Base-by-base conservation (phyloP, 768 basidiomycete species). In the Trametes sanguinea region DNA sequence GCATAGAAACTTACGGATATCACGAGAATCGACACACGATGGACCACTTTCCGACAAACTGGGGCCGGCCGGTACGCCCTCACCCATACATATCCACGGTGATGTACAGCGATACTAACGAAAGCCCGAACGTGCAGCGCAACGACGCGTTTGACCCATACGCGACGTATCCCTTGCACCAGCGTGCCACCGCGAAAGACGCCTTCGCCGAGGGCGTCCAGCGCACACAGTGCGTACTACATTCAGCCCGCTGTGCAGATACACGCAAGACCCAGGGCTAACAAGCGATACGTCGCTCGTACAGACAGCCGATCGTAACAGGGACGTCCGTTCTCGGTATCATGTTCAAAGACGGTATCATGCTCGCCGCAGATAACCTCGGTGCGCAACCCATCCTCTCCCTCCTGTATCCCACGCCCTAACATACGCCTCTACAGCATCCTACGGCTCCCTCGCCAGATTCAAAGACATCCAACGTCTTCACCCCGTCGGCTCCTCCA, bases 301-400 rank as follows among this genome's bases (percentile, higher is more conserved):
- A 14, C 60, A 94, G 92, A 70, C 90, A 95, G 69, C 97, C 97
- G 9, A 88, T 98, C 62, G 94, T 98, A 8, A 98, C 96, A 0
- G 97, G 96, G 60, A 95, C 96, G n/a, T 92, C 90, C 59, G 94
- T 99, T 5, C 83, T 99, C 37, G 97, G 90, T 2, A 81, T 99
- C 76, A 92, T 92, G 76, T 98, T 84, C 83, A 94, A 95, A 75
- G 94, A 93, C 69, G 97, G 97, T 8, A 85, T 99, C 66, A 96
- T 99, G 92, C 87, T 99, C 82, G 95, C 97, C 33, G 95, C 97
- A 40, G 97, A 99, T 80, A 98, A 90, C 70, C 89, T 98, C 53
- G 95, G 95, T 95, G 64, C 57, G 84, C 74, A 16, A 33, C 29
- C 40, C 32, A 35, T 51, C 45, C 2, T 48, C 4, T 17, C 46